Conservation (phyloP, 179 eudicot genomes). For the Spinacia oleracea region DNA sequence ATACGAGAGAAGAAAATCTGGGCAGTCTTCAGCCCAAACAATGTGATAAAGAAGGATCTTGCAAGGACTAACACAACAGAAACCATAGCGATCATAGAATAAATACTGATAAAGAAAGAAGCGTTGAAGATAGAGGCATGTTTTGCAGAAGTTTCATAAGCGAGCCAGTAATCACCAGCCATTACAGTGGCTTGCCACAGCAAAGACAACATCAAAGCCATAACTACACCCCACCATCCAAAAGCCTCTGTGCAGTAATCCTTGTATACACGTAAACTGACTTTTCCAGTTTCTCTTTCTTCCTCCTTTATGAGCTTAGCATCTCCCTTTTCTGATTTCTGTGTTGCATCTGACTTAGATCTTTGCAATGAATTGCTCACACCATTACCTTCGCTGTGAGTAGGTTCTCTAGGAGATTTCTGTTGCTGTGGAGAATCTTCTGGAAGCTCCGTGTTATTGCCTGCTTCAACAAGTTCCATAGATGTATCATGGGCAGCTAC, state of each 20-base stretch:
- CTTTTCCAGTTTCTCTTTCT: slow-evolving; percentile 83
- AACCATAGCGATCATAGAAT: slow-evolving; percentile 56
- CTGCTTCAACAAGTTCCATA: slow-evolving; percentile 87
- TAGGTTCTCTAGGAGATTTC: slow-evolving; percentile 38
- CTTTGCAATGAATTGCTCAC: slow-evolving; percentile 37
- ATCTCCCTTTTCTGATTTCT: slow-evolving; percentile 33
- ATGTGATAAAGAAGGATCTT: slow-evolving; percentile 49
- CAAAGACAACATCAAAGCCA: slow-evolving; percentile 47
- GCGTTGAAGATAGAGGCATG: slow-evolving; percentile 58
- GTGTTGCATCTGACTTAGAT: slow-evolving; percentile 34
- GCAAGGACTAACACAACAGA: slow-evolving; percentile 51
- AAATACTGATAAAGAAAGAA: slow-evolving; percentile 63
- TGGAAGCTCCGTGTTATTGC: slow-evolving; percentile 25
- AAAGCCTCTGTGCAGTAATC: slow-evolving; percentile 84
- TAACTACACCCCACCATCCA: slow-evolving; percentile 84
- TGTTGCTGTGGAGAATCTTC: slow-evolving; percentile 41
- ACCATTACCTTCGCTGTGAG: slow-evolving; percentile 42
- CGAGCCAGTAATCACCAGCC: slow-evolving; percentile 95
- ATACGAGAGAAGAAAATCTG: slow-evolving; percentile 66
- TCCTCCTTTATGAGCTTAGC: slow-evolving; percentile 92
- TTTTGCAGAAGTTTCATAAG: slow-evolving; percentile 73
- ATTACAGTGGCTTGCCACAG: slow-evolving; percentile 71
- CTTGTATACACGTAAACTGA: slow-evolving; percentile 68
- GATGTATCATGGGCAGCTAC: slow-evolving; percentile 90
- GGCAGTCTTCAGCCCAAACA: slow-evolving; percentile 79